Evolutionary conservation across 805 yeast genomes (phyloP).

Genomic region (Metschnikowia lochheadii): DNA sequence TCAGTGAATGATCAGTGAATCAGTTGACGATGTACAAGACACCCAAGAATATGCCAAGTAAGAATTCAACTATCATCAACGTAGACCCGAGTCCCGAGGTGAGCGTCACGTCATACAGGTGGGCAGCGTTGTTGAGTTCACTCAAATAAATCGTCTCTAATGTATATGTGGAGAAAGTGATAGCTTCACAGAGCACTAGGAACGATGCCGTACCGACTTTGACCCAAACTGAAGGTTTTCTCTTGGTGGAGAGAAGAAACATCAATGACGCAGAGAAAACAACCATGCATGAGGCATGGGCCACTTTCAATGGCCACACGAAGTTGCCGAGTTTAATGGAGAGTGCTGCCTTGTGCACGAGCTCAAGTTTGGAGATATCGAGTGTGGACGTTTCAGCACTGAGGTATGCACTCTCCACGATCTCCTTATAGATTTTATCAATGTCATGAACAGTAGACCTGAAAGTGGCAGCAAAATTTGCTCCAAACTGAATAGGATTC

Average conservation of each 20-base stretch:
- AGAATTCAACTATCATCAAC: slow-evolving; percentile 9
- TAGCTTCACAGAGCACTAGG: slow-evolving; percentile 9
- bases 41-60: slow-evolving; percentile 8
- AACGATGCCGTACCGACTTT: slow-evolving; percentile 4
- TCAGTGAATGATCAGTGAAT: background rate
- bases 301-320: slow-evolving; percentile 8
- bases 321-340: slow-evolving; percentile 9
- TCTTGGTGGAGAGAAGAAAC: background rate
- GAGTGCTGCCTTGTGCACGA: slow-evolving; percentile 10
- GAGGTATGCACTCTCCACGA: background rate
- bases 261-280: slow-evolving; percentile 3
- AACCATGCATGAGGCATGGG: slow-evolving; percentile 2
- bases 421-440: slow-evolving; percentile 11
- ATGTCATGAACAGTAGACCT: slow-evolving; percentile 9
- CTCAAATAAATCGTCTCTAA: slow-evolving; percentile 8
- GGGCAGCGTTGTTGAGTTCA: slow-evolving; percentile 9
- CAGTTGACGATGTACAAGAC: slow-evolving; percentile 4
- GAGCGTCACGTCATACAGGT: slow-evolving; percentile 10
- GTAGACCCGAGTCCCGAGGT: slow-evolving; percentile 11
- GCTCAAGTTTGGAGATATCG: slow-evolving; percentile 11
- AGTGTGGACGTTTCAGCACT: slow-evolving; percentile 3
- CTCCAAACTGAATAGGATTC: slow-evolving; percentile 24
- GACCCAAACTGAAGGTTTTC: background rate
- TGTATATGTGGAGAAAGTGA: slow-evolving; percentile 10
- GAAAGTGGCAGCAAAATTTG: slow-evolving; percentile 9